Base-by-base conservation (phyloP, 768 basidiomycete species). In the Lactarius sp. region DNA sequence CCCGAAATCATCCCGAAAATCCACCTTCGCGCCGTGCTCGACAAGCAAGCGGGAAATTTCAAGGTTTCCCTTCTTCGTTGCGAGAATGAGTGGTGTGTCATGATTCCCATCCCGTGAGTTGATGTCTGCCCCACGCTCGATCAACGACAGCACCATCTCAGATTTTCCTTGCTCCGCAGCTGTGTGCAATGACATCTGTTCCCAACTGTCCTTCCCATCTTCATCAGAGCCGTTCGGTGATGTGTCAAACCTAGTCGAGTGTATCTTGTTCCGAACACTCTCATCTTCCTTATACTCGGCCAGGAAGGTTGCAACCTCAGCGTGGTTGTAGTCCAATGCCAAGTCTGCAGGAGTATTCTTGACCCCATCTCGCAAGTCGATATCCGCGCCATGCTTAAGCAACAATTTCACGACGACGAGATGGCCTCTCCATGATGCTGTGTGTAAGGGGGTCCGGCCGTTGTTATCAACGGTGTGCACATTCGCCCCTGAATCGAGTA, bases 401-500 rank as follows among this genome's bases (percentile, higher is more conserved):
- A 64, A 31, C 27, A 61, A 10, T 27, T 14, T 6, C 0, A 42
- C 63, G 6, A 61, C 34, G 0, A 36, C 22, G 3, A 53, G 22
- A 31, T 61, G 39, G 4, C 63, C 59, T 1, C 16, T 37, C 6
- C 4, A 6, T 9, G 59, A 54, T 27, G 63, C 63, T 4, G 31
- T n/a, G 22, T 64, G 52, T 31, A 64, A 41, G 14, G 51, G 51
- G 8, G 59, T 64, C 41, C 50, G 27, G 53, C 54, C 64, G 5
- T 12, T 12, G 36, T 22, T 27, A 20, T 60, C 36, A 0, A 8
- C 9, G 7, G 46, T 3, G 4, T 50, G 16, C 12, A 64, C 10
- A 12, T 64, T 20, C 27, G 62, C 62, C 39, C 58, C 62, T 14
- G 42, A 51, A 5, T 64, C 59, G 59, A 64, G 42, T 7, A 64